phyloP scores from a whole-genome alignment of 495 filamentous ascomycete species.

The Cladorrhinum samala region DNA sequence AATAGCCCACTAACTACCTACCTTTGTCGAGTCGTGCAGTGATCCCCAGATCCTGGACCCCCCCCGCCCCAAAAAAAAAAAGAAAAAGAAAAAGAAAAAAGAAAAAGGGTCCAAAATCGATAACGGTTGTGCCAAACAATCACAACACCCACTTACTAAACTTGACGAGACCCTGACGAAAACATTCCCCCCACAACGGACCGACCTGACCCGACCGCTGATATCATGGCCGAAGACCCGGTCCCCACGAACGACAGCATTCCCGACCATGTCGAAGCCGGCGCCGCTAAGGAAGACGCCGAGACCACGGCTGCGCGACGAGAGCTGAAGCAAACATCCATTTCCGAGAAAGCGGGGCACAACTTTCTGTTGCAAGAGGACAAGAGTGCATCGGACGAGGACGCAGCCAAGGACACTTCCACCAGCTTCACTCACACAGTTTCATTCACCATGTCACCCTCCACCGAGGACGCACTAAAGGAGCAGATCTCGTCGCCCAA shows the following conservation, averaged over 20 bases:
- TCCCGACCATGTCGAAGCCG: slow-evolving; percentile 21
- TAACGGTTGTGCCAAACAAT: too few relatives aligned
- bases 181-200: too few relatives aligned
- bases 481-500: slow-evolving; percentile 48
- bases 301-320: slow-evolving; percentile 50
- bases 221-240: slow-evolving; percentile 34
- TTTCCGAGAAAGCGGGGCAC: slow-evolving; percentile 41
- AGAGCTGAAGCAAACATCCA: slow-evolving; percentile 48
- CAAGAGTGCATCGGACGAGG: slow-evolving; percentile 21
- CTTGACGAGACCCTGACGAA: background rate
- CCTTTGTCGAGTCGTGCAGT: background rate
- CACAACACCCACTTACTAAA: background rate
- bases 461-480: slow-evolving; percentile 32
- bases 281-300: slow-evolving; percentile 40
- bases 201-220: slow-evolving; percentile 11
- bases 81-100: background rate
- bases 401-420: slow-evolving; percentile 19
- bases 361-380: slow-evolving; percentile 16
- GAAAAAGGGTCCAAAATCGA: too few relatives aligned
- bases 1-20: background rate
- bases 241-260: slow-evolving; percentile 30
- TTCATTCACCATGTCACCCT: too few relatives aligned
- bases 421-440: slow-evolving; percentile 21
- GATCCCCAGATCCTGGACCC: background rate
- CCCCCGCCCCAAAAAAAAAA: background rate